A percentile compares a stretch with the other conserved stretches of the same genome.
These are phyloP conservation scores for Mortierella sp. DNA, from an alignment of 371 early-diverging fungal genomes.

Conservation along the genomic window DNA sequence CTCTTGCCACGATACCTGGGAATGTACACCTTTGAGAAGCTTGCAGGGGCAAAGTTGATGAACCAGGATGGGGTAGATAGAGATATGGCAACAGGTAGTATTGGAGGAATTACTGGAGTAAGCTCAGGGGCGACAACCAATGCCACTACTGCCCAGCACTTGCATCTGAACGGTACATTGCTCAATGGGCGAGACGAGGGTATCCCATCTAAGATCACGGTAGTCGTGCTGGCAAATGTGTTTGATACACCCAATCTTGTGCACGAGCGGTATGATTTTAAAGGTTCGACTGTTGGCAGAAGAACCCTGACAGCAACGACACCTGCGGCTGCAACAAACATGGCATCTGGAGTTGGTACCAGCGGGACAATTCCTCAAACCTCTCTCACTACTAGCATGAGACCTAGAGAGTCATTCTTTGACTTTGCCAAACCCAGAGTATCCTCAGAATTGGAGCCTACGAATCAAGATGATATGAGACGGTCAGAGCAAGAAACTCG, in stretches of 20 bases:
- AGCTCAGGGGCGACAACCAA: constrained; percentile 14
- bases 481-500: too few species aligned
- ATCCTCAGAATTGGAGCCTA: too few species aligned
- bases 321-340: not conserved
- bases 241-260: constrained; percentile 62
- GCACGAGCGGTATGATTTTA: constrained; percentile 63
- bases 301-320: constrained; percentile 43
- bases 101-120: constrained; percentile 1
- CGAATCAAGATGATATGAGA: too few species aligned
- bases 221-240: constrained; percentile 63
- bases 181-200: constrained; percentile 43
- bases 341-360: too few species aligned
- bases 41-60: constrained; percentile 16
- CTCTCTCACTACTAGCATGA: too few species aligned
- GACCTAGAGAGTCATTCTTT: too few species aligned
- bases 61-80: not conserved
- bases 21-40: constrained; percentile 63
- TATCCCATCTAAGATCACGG: constrained; percentile 54
- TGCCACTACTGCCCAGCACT: constrained; percentile 19
- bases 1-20: constrained; percentile 68
- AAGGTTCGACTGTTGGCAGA: constrained; percentile 67
- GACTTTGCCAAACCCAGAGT: too few species aligned
- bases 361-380: constrained; percentile 1
- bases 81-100: not conserved
- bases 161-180: constrained; percentile 43